phyloP scores from a whole-genome alignment of 129 eudicot genomes.

The Pittosporum tobira region DNA sequence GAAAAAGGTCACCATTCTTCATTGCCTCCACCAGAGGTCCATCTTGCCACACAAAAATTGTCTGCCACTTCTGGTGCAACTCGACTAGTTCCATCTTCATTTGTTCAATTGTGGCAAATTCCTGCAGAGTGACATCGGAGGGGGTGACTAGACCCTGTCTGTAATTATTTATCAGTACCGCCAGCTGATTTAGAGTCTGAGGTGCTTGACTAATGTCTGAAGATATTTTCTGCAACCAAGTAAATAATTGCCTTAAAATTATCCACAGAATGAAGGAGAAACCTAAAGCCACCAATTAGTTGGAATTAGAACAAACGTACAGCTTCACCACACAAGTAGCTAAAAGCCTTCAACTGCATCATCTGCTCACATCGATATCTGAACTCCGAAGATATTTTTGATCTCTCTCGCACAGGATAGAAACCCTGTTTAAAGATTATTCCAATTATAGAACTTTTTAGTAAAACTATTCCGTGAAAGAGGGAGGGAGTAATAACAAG shows the following conservation, averaged over 20 bases:
- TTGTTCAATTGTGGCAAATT: constrained; percentile 36
- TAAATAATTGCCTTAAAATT: constrained; percentile 8
- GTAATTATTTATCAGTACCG: constrained; percentile 35
- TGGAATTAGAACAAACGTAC: constrained; percentile 35
- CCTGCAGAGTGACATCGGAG: constrained; percentile 42
- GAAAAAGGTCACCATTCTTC: constrained; percentile 82
- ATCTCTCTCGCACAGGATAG: constrained; percentile 88
- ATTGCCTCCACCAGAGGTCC: constrained; percentile 96
- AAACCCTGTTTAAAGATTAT: constrained; percentile 51
- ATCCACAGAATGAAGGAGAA: not conserved
- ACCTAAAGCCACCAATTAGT: not conserved
- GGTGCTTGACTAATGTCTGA: constrained; percentile 71
- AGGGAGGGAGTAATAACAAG: not conserved
- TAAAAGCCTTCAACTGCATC: constrained; percentile 40
- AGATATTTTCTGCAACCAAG: constrained; percentile 50
- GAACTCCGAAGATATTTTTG: constrained; percentile 46
- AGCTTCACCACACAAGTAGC: constrained; percentile 32
- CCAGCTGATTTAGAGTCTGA: constrained; percentile 43
- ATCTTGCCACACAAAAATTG: constrained; percentile 91
- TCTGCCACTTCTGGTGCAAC: constrained; percentile 67
- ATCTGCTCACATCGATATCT: constrained; percentile 44
- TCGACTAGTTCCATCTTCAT: constrained; percentile 23
- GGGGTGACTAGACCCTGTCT: constrained; percentile 34
- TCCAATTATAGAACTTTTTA: no score
- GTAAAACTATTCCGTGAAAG: not conserved